Percentiles rank a stretch among this genome's conserved stretches.
These are phyloP conservation scores for Lanmaoa rubissima DNA, from an alignment of 768 basidiomycete species.

Conservation along the genomic window DNA sequence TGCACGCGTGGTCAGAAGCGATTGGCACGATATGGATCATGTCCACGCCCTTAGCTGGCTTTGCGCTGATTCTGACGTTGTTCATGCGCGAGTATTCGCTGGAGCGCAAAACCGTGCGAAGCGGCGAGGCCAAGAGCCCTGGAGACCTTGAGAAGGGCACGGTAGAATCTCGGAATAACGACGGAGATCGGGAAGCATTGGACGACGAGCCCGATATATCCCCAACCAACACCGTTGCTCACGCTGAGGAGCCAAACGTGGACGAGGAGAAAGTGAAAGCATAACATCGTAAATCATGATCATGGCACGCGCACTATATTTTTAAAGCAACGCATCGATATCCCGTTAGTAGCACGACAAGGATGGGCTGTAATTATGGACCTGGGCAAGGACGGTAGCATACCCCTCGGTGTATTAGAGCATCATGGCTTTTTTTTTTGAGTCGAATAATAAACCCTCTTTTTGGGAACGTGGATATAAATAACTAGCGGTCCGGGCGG, in stretches of 20 bases:
- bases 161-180: neutral
- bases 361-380: neutral
- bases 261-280: neutral
- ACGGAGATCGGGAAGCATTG: neutral
- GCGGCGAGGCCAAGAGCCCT: slow-evolving; percentile 21
- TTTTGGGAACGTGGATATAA: no score
- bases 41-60: slow-evolving; percentile 54
- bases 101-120: slow-evolving; percentile 47
- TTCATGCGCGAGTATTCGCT: slow-evolving; percentile 62
- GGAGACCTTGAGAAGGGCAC: slow-evolving; percentile 34
- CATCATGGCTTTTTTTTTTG: neutral
- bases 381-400: neutral
- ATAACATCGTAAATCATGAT: neutral
- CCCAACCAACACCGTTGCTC: neutral
- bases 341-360: neutral
- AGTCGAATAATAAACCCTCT: no score
- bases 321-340: neutral
- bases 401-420: neutral
- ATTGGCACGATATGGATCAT: slow-evolving; percentile 67
- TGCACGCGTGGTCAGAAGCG: slow-evolving; percentile 64
- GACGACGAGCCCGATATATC: neutral
- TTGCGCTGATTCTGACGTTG: slow-evolving; percentile 49
- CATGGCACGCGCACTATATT: neutral
- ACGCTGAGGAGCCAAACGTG: neutral
- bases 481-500: neutral